Base-by-base conservation (phyloP, 2,329 filamentous ascomycete species). In the Pezicula carpinea region DNA sequence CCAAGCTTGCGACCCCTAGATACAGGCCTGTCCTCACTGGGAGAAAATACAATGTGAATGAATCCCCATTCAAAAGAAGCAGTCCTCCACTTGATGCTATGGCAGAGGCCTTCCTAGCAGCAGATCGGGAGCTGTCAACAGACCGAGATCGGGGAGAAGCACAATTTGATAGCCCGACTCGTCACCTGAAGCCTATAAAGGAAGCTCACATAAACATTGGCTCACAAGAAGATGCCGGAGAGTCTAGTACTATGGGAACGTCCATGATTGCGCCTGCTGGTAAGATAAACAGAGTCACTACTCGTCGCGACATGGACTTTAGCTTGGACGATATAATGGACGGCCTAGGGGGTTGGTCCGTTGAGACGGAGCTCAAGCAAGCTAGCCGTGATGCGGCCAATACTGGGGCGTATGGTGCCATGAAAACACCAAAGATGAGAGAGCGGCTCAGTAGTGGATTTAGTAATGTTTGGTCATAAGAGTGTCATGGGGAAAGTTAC, bases 41-140 rank as follows among this genome's bases (percentile, higher is more conserved):
- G 33, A 43, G 44, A 19, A 44, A 48, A 7, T 53, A 51, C 10
- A 56, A 42, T 15, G 11, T 23, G 6, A 15, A 7, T 32, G 26
- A 33, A 22, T 53, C 53, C 15, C 40, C 47, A 7, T 17, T 48
- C 2, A 39, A 46, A 7, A 54, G 59, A 53, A 64, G 62, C 31
- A 76, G 72, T 26, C 69, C 71, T 6, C 57, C 57, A 0, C 52
- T 73, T 14, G 66, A 63, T 46, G 74, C 71, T 6, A 76, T 77
- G 70, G 74, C 74, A 0, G 64, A 73, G 49, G 70, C 71, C 6
- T 79, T 78, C 49, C 60, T 69, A 22, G 60, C 66, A n/a, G 74
- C 71, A 5, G 74, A 77, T 50, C 46, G 48, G 6, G 46, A 58
- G 17, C 42, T 42, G n/a, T 49, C 50, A 19, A 13, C 45, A 49